Evolutionary conservation across 768 basidiomycete genomes (phyloP), one percentile per base, ranked within the genome.

Genomic region (Coprinopsis sp.): DNA sequence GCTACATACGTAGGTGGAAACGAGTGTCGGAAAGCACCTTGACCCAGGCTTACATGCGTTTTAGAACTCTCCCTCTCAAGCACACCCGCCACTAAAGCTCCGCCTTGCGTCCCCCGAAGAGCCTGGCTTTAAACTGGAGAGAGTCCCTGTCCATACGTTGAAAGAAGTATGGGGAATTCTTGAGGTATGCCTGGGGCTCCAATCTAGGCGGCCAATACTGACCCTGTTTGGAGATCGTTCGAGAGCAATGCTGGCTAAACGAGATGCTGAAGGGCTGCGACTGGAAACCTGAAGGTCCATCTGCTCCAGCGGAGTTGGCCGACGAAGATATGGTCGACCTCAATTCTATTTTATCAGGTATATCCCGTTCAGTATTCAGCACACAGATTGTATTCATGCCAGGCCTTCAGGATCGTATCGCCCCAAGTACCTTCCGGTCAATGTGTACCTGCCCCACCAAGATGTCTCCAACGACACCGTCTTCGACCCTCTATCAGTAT

Each of bases 201-300:
- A n/a, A n/a, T 7, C 4, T 14, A 19, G 22, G 16, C 23, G 25
- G 3, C 44, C 40, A 22, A 27, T 40, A 42, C 51, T 16, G 40
- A 23, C 42, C 30, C 10, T 16, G 42, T 46, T 27, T 23, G 3
- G 33, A 87, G 83, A 75, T 91, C 55, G 85, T 91, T 4, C 73
- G 77, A 49, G 88, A 91, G 50, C 89, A 91, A 63, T 86, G 83
- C 55, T 91, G 89, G 89, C 57, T 91, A 14, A 91, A 91, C 56
- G 84, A 85, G 55, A 72, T 74, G n/a, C 61, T 91, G 18, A 56
- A 67, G 3, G 71, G 75, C 36, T 79, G 77, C 36, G 64, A 75
- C 11, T 91, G 89, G 88, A 61, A 63, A 22, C 70, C 78, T 3
- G 85, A 88, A 55, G 70, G 67, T 8, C 8, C 42, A n/a, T 50